These are phyloP conservation scores for Yarrowia yakushimensis DNA, from an alignment of 805 yeast species.

Conservation along the genomic window DNA sequence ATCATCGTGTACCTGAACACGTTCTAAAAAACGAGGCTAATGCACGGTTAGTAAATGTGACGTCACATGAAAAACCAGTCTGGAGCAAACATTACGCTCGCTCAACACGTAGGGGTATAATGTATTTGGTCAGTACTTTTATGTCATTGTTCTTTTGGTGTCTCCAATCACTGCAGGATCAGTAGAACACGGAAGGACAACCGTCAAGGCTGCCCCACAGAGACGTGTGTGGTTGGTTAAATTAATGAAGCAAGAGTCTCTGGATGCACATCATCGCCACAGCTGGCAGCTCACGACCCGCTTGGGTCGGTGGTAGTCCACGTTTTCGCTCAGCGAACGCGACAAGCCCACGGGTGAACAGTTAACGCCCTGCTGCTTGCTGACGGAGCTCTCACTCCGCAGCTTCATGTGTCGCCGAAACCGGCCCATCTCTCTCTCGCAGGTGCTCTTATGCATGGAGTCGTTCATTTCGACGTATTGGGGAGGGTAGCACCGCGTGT, in stretches of 20 bases:
- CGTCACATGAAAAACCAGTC: not conserved
- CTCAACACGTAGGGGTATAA: not conserved
- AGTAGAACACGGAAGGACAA: not conserved
- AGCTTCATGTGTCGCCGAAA: constrained; percentile 47
- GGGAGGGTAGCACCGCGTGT: constrained; percentile 65
- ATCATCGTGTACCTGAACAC: too few relatives aligned
- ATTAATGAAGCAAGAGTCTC: not conserved
- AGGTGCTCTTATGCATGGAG: constrained; percentile 43
- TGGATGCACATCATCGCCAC: constrained; percentile 1
- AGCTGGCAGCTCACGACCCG: constrained; percentile 23
- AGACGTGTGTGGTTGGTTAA: not conserved
- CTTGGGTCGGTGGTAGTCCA: constrained; percentile 19
- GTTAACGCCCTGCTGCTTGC: constrained; percentile 2
- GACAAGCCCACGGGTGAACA: constrained; percentile 20
- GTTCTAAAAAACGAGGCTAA: too few relatives aligned
- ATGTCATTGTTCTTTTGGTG: not conserved
- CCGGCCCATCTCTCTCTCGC: constrained; percentile 53
- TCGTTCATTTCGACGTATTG: constrained; percentile 86
- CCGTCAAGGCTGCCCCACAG: constrained; percentile 14
- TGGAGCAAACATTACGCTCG: too few relatives aligned
- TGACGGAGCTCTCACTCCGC: constrained; percentile 1
- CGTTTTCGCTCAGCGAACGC: constrained; percentile 24
- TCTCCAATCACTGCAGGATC: not conserved
- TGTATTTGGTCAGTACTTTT: constrained; percentile 21
- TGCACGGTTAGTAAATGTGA: not conserved